These are phyloP conservation scores for Globisporangium cederbergense DNA, from an alignment of 352 stramenopile genomes.

Conservation along the genomic window DNA sequence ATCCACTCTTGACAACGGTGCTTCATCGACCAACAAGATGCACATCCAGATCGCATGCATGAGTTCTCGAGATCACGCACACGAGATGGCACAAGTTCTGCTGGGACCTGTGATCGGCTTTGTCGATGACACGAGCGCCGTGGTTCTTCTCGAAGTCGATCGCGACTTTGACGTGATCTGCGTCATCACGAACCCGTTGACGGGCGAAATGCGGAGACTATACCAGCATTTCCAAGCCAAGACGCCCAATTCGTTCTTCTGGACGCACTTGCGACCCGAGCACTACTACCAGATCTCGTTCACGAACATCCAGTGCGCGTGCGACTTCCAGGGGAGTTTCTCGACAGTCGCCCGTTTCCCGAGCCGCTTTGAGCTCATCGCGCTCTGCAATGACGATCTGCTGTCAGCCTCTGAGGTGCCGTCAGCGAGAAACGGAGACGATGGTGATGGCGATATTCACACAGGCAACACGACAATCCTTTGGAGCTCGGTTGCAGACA, in stretches of 20 bases:
- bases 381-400: conserved; percentile 28
- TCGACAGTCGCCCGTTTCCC: conserved; percentile 33
- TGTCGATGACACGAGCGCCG: conserved; percentile 51
- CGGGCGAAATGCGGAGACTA: conserved; percentile 30
- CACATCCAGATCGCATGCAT: conserved; percentile 17
- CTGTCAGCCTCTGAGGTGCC: background rate
- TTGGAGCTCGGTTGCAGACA: conserved; percentile 30
- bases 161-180: conserved; percentile 48
- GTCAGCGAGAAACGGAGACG: background rate
- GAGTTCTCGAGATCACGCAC: conserved; percentile 18
- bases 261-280: conserved; percentile 52
- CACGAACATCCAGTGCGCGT: conserved; percentile 36
- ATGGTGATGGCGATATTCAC: background rate
- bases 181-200: conserved; percentile 47
- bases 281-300: conserved; percentile 60
- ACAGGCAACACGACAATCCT: conserved; percentile 12
- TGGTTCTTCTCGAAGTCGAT: conserved; percentile 70
- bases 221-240: conserved; percentile 51
- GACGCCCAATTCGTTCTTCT: conserved; percentile 55
- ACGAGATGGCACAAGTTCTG: conserved; percentile 32
- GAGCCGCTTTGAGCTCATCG: conserved; percentile 34
- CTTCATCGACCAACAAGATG: background rate
- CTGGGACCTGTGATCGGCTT: conserved; percentile 69
- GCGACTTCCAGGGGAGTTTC: conserved; percentile 43
- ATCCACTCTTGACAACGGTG: conserved; percentile 3